Percentiles rank a stretch among this genome's conserved stretches.
phyloP scores from a whole-genome alignment of 495 filamentous ascomycete species.

The Hypoxylon cercidicola region DNA sequence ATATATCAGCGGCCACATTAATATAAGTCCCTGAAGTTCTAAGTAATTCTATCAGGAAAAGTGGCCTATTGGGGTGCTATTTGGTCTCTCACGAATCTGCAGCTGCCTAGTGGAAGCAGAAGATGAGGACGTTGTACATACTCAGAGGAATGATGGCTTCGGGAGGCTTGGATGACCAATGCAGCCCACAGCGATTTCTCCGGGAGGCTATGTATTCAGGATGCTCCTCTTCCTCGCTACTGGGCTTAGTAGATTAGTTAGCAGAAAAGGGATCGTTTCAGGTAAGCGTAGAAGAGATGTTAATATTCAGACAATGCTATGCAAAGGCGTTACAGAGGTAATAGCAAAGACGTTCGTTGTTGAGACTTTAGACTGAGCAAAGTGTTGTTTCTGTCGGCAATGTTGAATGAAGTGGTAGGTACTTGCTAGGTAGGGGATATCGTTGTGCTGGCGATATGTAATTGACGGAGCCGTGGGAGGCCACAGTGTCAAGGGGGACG shows the following conservation, averaged over 20 bases:
- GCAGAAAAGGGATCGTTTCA: conserved; percentile 12
- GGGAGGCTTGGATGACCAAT: conserved; percentile 40
- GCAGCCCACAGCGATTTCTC: conserved; percentile 28
- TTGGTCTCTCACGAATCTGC: conserved; percentile 16
- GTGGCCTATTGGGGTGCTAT: conserved; percentile 19
- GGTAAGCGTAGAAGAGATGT: conserved; percentile 20
- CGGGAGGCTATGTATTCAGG: conserved; percentile 32
- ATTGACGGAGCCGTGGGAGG: conserved; percentile 38
- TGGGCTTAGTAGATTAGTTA: conserved; percentile 7
- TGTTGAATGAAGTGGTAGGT: conserved; percentile 36
- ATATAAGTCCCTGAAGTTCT: conserved; percentile 13
- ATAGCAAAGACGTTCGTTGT: conserved; percentile 8
- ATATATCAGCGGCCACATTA: conserved; percentile 34
- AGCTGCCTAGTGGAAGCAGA: conserved; percentile 7
- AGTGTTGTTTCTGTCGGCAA: conserved; percentile 3
- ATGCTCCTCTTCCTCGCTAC: conserved; percentile 20
- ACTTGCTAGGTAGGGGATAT: conserved; percentile 33
- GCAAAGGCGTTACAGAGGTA: conserved; percentile 29
- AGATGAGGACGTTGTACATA: conserved; percentile 10
- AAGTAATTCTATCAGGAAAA: conserved; percentile 20
- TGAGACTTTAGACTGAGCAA: conserved; percentile 18
- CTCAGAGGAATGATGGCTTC: conserved; percentile 29
- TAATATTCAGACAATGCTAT: conserved; percentile 24
- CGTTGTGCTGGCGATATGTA: conserved; percentile 45
- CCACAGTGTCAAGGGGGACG: conserved; percentile 27